Evolutionary conservation across 148 eudicot species (phyloP).

Genomic region (Heliamphora exappendiculata): DNA sequence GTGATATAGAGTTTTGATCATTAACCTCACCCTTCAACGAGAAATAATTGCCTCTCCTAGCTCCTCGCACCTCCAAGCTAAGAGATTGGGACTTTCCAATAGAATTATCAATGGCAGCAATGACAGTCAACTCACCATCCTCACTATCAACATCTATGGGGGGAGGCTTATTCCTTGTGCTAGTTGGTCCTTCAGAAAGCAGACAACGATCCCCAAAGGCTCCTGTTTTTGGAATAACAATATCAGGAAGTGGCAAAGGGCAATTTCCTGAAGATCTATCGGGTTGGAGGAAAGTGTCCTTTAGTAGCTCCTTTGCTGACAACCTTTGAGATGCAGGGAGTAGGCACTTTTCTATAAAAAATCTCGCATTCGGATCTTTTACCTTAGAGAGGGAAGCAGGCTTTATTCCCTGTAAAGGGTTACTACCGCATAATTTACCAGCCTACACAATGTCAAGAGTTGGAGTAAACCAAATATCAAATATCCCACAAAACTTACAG

Average conservation of each 20-base stretch:
- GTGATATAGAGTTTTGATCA: neutral
- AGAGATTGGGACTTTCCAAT: neutral
- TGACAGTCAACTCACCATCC: neutral
- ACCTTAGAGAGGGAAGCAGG: constrained; percentile 25
- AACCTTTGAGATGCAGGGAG: constrained; percentile 23
- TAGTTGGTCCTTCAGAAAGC: neutral
- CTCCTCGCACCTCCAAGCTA: neutral
- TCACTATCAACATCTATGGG: neutral
- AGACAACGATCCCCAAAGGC: neutral
- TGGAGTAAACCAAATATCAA: neutral
- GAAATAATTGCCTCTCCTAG: neutral
- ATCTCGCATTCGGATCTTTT: constrained; percentile 16
- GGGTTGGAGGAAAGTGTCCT: constrained; percentile 16
- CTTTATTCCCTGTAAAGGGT: constrained; percentile 3
- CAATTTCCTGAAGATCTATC: neutral
- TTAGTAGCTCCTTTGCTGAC: constrained; percentile 26
- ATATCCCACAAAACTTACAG: neutral
- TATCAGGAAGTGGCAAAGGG: neutral
- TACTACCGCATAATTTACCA: neutral
- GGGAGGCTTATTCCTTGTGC: neutral
- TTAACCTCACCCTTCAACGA: neutral
- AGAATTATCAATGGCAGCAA: neutral
- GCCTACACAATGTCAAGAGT: neutral
- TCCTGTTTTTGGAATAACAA: neutral
- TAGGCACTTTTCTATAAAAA: constrained; percentile 30